These are phyloP conservation scores for Pontederia paniculata DNA, from an alignment of 176 grass and related monocot genomes.

Conservation along the genomic window DNA sequence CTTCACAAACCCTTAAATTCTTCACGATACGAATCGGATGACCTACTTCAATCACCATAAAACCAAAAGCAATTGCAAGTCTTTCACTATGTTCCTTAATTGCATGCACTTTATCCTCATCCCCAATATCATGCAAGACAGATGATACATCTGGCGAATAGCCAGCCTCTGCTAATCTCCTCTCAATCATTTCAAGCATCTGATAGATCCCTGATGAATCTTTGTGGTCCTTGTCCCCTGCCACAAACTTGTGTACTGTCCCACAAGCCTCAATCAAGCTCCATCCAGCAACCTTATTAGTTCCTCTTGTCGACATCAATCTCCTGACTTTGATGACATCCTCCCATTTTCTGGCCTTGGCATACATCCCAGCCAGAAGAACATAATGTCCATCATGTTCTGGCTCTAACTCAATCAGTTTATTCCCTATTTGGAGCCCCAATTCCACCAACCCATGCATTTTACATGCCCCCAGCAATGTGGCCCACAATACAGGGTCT, in stretches of 20 bases:
- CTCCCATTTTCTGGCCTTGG: constrained; percentile 55
- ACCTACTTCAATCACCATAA: constrained; percentile 36
- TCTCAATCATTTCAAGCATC: constrained; percentile 46
- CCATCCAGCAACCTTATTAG: constrained; percentile 58
- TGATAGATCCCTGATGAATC: constrained; percentile 40
- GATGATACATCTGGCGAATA: constrained; percentile 55
- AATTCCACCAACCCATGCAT: constrained; percentile 45
- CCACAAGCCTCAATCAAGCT: constrained; percentile 58
- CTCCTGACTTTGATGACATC: constrained; percentile 49
- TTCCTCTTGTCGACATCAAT: constrained; percentile 42
- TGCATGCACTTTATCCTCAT: constrained; percentile 57
- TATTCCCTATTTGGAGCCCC: constrained; percentile 42
- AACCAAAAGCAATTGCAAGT: constrained; percentile 56
- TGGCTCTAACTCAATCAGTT: constrained; percentile 43
- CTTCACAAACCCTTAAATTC: constrained; percentile 58
- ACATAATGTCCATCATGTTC: constrained; percentile 63
- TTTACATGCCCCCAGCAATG: constrained; percentile 51
- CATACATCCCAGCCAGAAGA: constrained; percentile 52
- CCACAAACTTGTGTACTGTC: constrained; percentile 50
- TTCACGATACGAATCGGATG: constrained; percentile 62
- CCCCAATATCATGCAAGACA: constrained; percentile 58
- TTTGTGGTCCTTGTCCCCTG: constrained; percentile 47
- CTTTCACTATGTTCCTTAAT: constrained; percentile 65
- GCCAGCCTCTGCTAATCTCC: constrained; percentile 43
- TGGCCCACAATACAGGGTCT: constrained; percentile 62